Conservation (phyloP, 148 eudicot genomes). For the Diospyros kaki region DNA sequence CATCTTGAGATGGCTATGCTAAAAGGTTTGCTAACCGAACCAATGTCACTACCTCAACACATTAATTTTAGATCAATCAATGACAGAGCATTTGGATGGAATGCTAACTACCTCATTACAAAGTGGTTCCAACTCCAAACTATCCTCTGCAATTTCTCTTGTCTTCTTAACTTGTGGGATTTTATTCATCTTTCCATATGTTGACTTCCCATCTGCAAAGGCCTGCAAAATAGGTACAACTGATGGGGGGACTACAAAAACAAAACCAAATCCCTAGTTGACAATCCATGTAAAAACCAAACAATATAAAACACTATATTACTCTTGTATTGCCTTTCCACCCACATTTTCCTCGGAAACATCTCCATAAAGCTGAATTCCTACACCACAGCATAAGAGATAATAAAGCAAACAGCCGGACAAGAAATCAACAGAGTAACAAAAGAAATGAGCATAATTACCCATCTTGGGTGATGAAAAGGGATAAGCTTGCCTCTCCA, state of each 20-base stretch:
- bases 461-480: conserved; percentile 59
- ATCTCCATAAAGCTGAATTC: conserved; percentile 53
- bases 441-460: conserved; percentile 20
- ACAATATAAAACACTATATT: neutral
- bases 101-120: conserved; percentile 44
- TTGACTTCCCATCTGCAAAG: conserved; percentile 43
- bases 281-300: neutral
- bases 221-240: conserved; percentile 41
- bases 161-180: conserved; percentile 28
- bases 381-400: conserved; percentile 27
- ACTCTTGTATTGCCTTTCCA: conserved; percentile 67
- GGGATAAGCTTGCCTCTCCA: conserved; percentile 46
- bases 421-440: conserved; percentile 6
- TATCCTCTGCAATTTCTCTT: conserved; percentile 45
- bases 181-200: conserved; percentile 32
- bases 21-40: too few relatives aligned
- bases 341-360: conserved; percentile 74
- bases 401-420: neutral
- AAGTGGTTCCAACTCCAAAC: conserved; percentile 62
- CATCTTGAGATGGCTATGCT: too few relatives aligned
- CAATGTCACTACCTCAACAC: too few relatives aligned
- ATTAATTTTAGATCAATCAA: too few relatives aligned
- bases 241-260: neutral
- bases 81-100: too few relatives aligned
- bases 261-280: neutral